Conservation (phyloP, 192 early-diverging fungal species). For the Globomyces pollinis-pini region DNA sequence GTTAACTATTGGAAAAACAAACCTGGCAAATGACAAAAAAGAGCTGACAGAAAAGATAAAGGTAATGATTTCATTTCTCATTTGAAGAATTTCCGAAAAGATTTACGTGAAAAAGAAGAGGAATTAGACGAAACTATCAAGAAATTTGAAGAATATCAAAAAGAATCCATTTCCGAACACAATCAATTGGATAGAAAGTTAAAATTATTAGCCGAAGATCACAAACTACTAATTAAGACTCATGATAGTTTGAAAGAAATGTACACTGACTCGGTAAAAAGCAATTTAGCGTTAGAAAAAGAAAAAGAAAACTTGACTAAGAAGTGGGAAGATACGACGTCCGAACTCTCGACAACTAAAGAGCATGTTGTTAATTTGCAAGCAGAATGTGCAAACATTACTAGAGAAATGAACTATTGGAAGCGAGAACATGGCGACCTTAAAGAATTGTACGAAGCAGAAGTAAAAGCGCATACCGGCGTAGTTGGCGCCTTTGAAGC, state of each 20-base stretch:
- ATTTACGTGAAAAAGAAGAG: slow-evolving; percentile 34
- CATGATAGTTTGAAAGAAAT: slow-evolving; percentile 26
- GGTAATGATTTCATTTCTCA: too few relatives aligned
- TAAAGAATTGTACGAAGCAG: slow-evolving; percentile 4
- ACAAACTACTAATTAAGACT: slow-evolving; percentile 18
- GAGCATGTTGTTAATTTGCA: not conserved
- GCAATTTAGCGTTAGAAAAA: slow-evolving; percentile 21
- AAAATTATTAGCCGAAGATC: slow-evolving; percentile 12
- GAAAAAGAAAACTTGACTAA: slow-evolving; percentile 13
- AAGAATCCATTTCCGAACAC: slow-evolving; percentile 6
- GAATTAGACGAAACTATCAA: slow-evolving; percentile 26
- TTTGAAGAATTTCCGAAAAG: slow-evolving; percentile 24
- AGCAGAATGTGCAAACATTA: not conserved
- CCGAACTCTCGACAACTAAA: not conserved
- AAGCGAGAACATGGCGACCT: slow-evolving; percentile 16
- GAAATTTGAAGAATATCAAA: slow-evolving; percentile 21
- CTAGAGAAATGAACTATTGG: not conserved
- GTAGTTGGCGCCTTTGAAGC: slow-evolving; percentile 7
- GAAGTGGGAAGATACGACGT: not conserved
- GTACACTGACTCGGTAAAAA: slow-evolving; percentile 19
- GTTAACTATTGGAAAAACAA: slow-evolving; percentile 30
- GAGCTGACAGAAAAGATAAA: slow-evolving; percentile 39
- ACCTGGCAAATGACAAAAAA: slow-evolving; percentile 42
- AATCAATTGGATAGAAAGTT: slow-evolving; percentile 1
- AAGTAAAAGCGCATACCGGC: not conserved